Base-by-base conservation (phyloP, 129 eudicot species). In the Heracleum sosnowskyi region DNA sequence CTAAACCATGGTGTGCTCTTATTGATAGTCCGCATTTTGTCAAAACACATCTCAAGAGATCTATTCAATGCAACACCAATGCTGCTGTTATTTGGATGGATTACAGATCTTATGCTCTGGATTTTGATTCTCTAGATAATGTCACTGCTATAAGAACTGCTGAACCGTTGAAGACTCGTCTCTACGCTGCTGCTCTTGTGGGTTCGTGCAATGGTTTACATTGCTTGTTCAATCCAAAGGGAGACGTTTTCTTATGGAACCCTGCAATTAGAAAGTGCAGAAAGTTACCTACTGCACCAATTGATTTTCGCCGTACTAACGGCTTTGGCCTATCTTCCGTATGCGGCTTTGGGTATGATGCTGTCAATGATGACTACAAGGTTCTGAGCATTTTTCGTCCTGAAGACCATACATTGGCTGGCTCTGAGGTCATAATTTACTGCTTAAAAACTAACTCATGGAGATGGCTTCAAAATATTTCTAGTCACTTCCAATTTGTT, bases 181-280 rank as follows among this genome's bases (percentile, higher is more conserved):
- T 13, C 13, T 29, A n/a, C 40, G 84, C 57, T 31, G 42, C 81
- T 4, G 79, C 60, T 0, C 36, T 82, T 8, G 55, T 82, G 55
- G 86, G 88, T 9, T 73, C 82, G 0, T 82, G 84, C 42, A 82
- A 85, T 26, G 88, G 86, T 16, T 42, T 85, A 0, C 74, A 82
- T 0, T 76, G 79, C 20, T 39, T 85, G 69, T 79, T 70, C 29
- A 85, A 82, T 51, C 73, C 79, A 13, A 7, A 47, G 66, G 1
- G 4, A 0, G 66, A 18, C 13, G 0, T 29, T 31, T 6, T 22
- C 7, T 3, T 75, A 9, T 75, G 78, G 66, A 75, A 75, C 10
- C 78, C 78, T 1, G 53, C 63, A 16, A 75, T 18, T 7, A 29
- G 41, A 20, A 75, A 75, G 66, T 75, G 18, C 66, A 35, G 18